A percentile compares a stretch with the other conserved stretches of the same genome.
These are phyloP conservation scores for Entomortierella lignicola DNA, from an alignment of 192 early-diverging fungal species.

Conservation along the genomic window DNA sequence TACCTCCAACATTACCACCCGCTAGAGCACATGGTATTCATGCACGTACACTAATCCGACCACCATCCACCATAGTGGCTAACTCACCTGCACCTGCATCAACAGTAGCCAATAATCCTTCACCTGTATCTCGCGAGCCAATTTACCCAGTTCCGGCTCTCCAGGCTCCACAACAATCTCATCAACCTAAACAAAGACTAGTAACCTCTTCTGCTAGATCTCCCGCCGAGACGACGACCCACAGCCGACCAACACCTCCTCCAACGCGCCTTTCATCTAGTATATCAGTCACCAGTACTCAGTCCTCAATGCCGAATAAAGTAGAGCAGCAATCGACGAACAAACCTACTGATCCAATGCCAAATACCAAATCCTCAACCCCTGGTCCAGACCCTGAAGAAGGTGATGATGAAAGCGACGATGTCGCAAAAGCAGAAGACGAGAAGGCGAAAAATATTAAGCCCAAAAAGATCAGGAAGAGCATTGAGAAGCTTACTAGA, in stretches of 20 bases:
- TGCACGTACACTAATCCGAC: slow-evolving; percentile 30
- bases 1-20: slow-evolving; percentile 47
- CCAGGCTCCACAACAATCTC: slow-evolving; percentile 40
- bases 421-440: slow-evolving; percentile 3
- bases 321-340: neutral
- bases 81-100: slow-evolving; percentile 4
- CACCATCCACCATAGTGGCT: slow-evolving; percentile 3
- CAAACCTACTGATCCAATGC: neutral
- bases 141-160: slow-evolving; percentile 19
- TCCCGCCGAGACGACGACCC: neutral
- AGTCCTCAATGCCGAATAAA: neutral
- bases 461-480: slow-evolving; percentile 38
- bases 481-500: slow-evolving; percentile 42
- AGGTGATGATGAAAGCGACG: slow-evolving; percentile 17
- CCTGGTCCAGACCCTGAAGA: slow-evolving; percentile 8
- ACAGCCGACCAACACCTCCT: slow-evolving; percentile 19
- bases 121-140: slow-evolving; percentile 19
- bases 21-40: slow-evolving; percentile 50
- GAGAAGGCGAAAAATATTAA: slow-evolving; percentile 4
- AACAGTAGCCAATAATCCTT: neutral
- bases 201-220: slow-evolving; percentile 17
- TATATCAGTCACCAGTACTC: neutral
- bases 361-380: too few species aligned
- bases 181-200: slow-evolving; percentile 37
- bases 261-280: slow-evolving; percentile 9